Conservation (phyloP, 2,329 filamentous ascomycete species). For the Arthrobotrys sinensis region DNA sequence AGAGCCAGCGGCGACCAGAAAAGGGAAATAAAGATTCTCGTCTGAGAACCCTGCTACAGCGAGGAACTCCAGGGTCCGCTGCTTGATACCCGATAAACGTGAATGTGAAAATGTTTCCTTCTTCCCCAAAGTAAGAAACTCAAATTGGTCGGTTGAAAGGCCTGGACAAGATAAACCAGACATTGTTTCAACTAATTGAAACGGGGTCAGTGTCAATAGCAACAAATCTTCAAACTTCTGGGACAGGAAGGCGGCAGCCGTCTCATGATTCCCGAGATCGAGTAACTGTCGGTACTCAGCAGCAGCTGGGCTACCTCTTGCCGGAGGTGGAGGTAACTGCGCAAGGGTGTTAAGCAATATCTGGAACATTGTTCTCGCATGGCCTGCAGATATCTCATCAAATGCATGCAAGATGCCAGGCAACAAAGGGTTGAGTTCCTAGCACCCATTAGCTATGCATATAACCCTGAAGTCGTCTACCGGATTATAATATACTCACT, state of each 20-base stretch:
- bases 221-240: slow-evolving; percentile 84
- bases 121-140: slow-evolving; percentile 79
- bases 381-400: slow-evolving; percentile 46
- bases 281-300: slow-evolving; percentile 72
- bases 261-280: slow-evolving; percentile 66
- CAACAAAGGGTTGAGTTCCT: slow-evolving; percentile 53
- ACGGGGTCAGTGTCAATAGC: slow-evolving; percentile 72
- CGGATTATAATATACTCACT: slow-evolving; percentile 61
- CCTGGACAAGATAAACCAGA: slow-evolving; percentile 69
- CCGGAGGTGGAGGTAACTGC: slow-evolving; percentile 46
- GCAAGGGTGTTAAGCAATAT: slow-evolving; percentile 50
- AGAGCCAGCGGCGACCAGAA: slow-evolving; percentile 81
- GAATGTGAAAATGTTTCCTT: slow-evolving; percentile 74
- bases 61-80: slow-evolving; percentile 79
- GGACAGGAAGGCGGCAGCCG: slow-evolving; percentile 73
- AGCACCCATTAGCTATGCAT: background rate
- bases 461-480: background rate
- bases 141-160: slow-evolving; percentile 76
- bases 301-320: slow-evolving; percentile 48
- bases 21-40: slow-evolving; percentile 84
- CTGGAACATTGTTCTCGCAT: slow-evolving; percentile 57
- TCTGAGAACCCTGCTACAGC: slow-evolving; percentile 89
- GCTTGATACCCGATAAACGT: slow-evolving; percentile 74
- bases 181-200: slow-evolving; percentile 26
- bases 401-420: slow-evolving; percentile 52